A percentile compares a stretch with the other conserved stretches of the same genome.
Conservation (phyloP, 257 asterid species). For the Thymus quinquecostatus region DNA sequence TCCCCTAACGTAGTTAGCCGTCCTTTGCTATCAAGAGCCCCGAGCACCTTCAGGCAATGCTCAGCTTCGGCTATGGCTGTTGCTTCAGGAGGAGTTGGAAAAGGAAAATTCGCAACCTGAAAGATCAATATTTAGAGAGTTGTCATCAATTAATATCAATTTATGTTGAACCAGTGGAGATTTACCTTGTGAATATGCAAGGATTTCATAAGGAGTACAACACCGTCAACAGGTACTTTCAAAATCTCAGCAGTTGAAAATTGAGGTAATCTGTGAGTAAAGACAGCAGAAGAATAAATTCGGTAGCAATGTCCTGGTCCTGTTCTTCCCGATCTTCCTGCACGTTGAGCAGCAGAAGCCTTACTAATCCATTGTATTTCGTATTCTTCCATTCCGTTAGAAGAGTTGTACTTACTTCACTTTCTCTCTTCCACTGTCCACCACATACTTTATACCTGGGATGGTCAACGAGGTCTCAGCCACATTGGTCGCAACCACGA, state of each 20-base stretch:
- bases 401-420: constrained; percentile 71
- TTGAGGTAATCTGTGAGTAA: constrained; percentile 58
- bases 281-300: constrained; percentile 85
- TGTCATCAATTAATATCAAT: background rate
- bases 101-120: constrained; percentile 61
- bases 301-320: constrained; percentile 97
- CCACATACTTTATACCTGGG: constrained; percentile 61
- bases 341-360: constrained; percentile 95
- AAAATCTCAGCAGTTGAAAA: constrained; percentile 81
- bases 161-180: background rate
- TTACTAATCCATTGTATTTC: constrained; percentile 92
- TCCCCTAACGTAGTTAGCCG: constrained; percentile 70
- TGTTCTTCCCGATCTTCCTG: constrained; percentile 95
- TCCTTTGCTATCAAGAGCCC: constrained; percentile 78
- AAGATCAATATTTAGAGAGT: background rate
- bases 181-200: constrained; percentile 84
- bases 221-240: constrained; percentile 91
- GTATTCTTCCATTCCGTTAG: constrained; percentile 77
- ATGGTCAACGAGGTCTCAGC: constrained; percentile 95
- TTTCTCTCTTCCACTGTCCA: constrained; percentile 67
- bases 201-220: constrained; percentile 92
- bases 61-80: constrained; percentile 80
- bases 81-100: constrained; percentile 86
- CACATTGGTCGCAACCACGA: constrained; percentile 91
- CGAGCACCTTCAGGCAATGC: constrained; percentile 77